Percentiles rank a stretch among this genome's conserved stretches.
phyloP scores from a whole-genome alignment of 177 flowering plant species.

The Telopea speciosissima region DNA sequence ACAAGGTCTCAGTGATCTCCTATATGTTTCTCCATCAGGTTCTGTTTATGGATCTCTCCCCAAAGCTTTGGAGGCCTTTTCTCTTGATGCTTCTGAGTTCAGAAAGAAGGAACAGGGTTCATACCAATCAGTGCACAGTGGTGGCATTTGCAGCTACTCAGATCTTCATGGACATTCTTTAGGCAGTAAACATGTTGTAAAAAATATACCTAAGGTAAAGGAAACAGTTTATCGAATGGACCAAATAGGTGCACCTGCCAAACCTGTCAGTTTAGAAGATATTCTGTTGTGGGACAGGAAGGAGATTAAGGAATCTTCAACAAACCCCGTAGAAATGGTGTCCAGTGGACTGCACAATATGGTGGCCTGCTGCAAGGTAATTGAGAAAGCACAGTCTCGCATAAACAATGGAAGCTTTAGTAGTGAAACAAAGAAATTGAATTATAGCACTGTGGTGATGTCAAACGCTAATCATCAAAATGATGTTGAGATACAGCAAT shows the following conservation, averaged over 20 bases:
- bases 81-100: background rate
- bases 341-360: background rate
- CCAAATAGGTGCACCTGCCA: background rate
- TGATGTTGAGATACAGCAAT: background rate
- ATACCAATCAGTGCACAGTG: conserved; percentile 3
- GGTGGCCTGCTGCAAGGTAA: background rate
- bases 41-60: conserved; percentile 16
- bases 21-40: conserved; percentile 22
- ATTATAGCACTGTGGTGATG: background rate
- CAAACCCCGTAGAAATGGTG: background rate
- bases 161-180: background rate
- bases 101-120: conserved; percentile 3
- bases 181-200: background rate
- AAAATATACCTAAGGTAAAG: conserved; percentile 1
- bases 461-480: background rate
- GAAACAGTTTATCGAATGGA: background rate
- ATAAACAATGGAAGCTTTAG: background rate
- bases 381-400: background rate
- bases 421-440: background rate
- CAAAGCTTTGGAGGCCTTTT: conserved; percentile 15
- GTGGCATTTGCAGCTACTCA: background rate
- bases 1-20: background rate
- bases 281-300: background rate
- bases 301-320: background rate
- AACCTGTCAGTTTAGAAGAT: background rate